Base-by-base conservation (phyloP, 352 stramenopile species). In the Phytophthora citricola region DNA sequence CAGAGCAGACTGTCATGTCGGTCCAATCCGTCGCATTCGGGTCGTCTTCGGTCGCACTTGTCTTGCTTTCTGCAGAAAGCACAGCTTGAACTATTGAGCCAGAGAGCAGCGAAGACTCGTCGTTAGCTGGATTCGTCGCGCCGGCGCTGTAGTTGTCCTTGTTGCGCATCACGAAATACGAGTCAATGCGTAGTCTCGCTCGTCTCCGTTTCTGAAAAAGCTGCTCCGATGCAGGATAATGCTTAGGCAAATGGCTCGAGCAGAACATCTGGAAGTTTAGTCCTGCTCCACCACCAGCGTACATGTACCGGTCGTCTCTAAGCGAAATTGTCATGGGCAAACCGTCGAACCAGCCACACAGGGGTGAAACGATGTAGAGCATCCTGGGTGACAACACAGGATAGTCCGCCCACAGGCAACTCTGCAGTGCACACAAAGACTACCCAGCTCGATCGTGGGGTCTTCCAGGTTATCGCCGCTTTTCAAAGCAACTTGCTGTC, bases 291-390 rank as follows among this genome's bases (percentile, higher is more conserved):
- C 89, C 89, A 14, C 87, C 89, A 15, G 70, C 76, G 58, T 95
- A 94, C 15, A 94, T 56, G 31, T 84, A 91, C 26, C 83, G 67
- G 17, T 76, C 70, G 12, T 80, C 69, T 27, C 69, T 45, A 12
- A 87, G 64, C 1, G 65, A 72, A 46, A 92, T 78, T 2, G 71
- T 88, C 87, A 96, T 93, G 5, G 83, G 75, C 7, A 90, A 68
- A 6, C 90, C 90, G 24, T 90, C 84, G 60, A 85, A 97, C 90
- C 90, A 97, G 0, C 78, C 87, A 27, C 90, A 97, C 27, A 97
- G 70, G 17, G 83, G 60, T 97, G 90, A 26, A 92, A 96, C 6
- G 88, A 90, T 24, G 71, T 75, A 7, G 59, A 69, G 39, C 86
- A 94, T 0, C 54, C 81, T 26, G 61, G 29, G 31, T 89, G 69